phyloP scores from a whole-genome alignment of 139 green algal species.

The Micromonas commoda region DNA sequence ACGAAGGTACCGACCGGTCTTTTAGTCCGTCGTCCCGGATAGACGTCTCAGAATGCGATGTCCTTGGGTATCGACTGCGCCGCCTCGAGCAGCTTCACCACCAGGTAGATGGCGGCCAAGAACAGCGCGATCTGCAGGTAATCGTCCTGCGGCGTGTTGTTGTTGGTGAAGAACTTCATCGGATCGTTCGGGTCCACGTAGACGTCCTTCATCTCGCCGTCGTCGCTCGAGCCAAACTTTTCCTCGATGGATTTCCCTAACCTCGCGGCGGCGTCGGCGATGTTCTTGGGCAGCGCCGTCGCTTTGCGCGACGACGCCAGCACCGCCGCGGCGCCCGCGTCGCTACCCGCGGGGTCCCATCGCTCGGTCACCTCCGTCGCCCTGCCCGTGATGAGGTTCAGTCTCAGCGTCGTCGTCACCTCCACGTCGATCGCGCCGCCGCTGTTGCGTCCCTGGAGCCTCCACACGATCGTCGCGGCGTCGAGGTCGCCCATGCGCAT shows the following conservation, averaged over 20 bases:
- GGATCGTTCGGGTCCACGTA: constrained; percentile 15
- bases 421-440: not conserved
- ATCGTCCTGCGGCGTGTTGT: constrained; percentile 1
- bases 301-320: constrained; percentile 15
- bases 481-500: not conserved
- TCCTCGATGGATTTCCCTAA: not conserved
- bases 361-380: not conserved
- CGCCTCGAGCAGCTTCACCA: constrained; percentile 7
- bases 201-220: not conserved
- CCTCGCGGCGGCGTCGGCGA: not conserved
- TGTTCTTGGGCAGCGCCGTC: constrained; percentile 8
- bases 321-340: not conserved
- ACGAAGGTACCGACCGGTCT: no score
- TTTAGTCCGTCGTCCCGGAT: no score
- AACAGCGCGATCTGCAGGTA: not conserved
- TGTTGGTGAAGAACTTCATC: constrained; percentile 24
- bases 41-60: no score
- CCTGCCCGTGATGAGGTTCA: constrained; percentile 22
- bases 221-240: not conserved
- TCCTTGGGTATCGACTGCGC: not conserved
- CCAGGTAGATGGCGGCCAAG: not conserved
- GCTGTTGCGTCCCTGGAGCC: not conserved
- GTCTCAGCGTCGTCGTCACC: constrained; percentile 1
- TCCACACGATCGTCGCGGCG: constrained; percentile 1
- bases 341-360: not conserved